Evolutionary conservation across 306 rosid species (phyloP).

Genomic region (Echinosophora koreensis): DNA sequence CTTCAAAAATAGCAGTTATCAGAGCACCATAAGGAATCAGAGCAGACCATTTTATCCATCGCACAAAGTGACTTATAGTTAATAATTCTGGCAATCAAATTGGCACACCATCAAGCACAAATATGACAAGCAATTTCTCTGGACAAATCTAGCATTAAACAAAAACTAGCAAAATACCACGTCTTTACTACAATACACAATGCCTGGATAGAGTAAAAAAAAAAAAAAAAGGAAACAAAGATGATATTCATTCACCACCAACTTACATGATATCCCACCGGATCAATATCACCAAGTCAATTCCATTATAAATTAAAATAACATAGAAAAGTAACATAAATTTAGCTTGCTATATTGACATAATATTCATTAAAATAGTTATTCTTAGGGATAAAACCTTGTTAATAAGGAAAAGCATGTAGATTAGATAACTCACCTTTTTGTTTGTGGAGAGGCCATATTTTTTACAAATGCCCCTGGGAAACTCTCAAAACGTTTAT

Average conservation of each 20-base stretch:
- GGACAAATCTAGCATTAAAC: background rate
- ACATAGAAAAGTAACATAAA: background rate
- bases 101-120: background rate
- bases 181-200: background rate
- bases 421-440: conserved; percentile 57
- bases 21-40: conserved; percentile 14
- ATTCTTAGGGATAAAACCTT: background rate
- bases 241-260: conserved; percentile 16
- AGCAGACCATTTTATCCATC: background rate
- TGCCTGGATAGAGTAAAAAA: background rate
- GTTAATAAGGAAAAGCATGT: background rate
- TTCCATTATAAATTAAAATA: conserved; percentile 16
- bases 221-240: background rate
- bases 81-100: background rate
- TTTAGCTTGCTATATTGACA: background rate
- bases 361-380: conserved; percentile 27
- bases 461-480: conserved; percentile 85
- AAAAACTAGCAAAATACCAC: background rate
- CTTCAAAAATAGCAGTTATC: background rate
- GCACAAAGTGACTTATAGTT: background rate
- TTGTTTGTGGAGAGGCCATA: conserved; percentile 69
- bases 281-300: conserved; percentile 3
- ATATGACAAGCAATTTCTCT: background rate
- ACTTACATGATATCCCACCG: background rate
- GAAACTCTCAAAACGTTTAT: conserved; percentile 96